Base-by-base conservation (phyloP, 164 flowering plant species). In the Dillenia turbinata region DNA sequence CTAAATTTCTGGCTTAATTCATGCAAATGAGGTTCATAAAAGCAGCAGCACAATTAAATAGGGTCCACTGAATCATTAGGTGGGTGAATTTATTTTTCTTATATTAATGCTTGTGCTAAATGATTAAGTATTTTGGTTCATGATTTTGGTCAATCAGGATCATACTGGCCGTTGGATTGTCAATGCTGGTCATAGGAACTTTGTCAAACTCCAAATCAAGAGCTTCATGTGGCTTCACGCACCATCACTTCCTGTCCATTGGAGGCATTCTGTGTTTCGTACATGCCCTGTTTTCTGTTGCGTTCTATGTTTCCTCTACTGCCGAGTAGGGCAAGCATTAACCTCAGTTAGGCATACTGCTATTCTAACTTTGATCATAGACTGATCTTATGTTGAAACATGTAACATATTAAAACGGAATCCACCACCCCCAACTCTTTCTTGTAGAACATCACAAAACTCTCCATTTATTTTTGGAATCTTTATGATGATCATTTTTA, bases 221-320 rank as follows among this genome's bases (percentile, higher is more conserved):
- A 53, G 75, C 79, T 16, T 80, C 88, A 0, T 93, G 98, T 49
- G 98, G 98, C 13, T 66, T 90, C 59, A 64, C 88, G 40, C 92
- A 85, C 72, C 91, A 83, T 58, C 86, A 84, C 57, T 81, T 87
- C 52, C 62, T 93, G 50, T 79, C 94, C 1, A 83, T 83, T 5
- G 98, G 97, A 64, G 98, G 98, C 33, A 81, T 93, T 40, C 17
- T 80, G 44, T 93, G 98, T 63, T 80, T 93, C 61, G 84, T 93
- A 61, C 98, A 93, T 78, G 94, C 69, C 2, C 71, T 85, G 13
- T 87, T 84, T 65, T 74, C 81, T 54, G 79, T 83, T 26, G 86
- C 87, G 0, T 88, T 75, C 69, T 87, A 87, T 59, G 85, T 81
- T 58, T 73, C 94, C 48, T 75, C 93, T 51, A 78, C 66, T 60